Base-by-base conservation (phyloP, 1,284 basidiomycete genomes). In the Cryptococcus jaspeensis region DNA sequence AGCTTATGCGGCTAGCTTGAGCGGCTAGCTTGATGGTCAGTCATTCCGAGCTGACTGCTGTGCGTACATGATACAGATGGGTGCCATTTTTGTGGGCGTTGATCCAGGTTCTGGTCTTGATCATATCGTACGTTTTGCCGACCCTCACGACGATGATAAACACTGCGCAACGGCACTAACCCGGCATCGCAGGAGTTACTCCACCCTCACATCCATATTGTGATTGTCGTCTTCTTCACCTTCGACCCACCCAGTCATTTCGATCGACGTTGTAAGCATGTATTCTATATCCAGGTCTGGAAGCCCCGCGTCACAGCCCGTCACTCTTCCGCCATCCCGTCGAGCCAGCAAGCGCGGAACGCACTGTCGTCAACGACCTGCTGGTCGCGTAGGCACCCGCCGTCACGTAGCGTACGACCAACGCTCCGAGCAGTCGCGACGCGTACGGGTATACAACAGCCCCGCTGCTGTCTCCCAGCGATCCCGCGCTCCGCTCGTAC, bases 61-160 rank as follows among this genome's bases (percentile, higher is more conserved):
- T 50, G 25, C 6, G 23, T 15, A 23, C 52, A 53, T 53, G 13
- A n/a, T 25, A n/a, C 20, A 90, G 88, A 52, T 91, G 89, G 89
- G 82, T 92, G 47, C 90, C 90, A 5, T 88, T 91, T 66, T 67
- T 90, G 28, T 84, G 88, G 78, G 88, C 84, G 7, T 71, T 87
- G 32, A 83, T 90, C 56, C 85, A 87, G 64, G 84, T 85, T 32
- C 75, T 87, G 20, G 78, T 89, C 37, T 83, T 85, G 12, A 79
- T 89, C 56, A 80, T 90, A 50, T 68, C 73, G 74, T 75, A 56
- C 28, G 67, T 65, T 63, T 36, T 44, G 22, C 36, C 3, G 38
- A 7, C 15, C 50, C 42, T 28, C 35, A 40, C 42, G 32, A 35
- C 16, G 15, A n/a, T 2, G 40, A 41, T 12, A 5, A 13, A 41